These are phyloP conservation scores for Triticum turgidum DNA, from an alignment of 176 grass and related monocot genomes.

Conservation along the genomic window DNA sequence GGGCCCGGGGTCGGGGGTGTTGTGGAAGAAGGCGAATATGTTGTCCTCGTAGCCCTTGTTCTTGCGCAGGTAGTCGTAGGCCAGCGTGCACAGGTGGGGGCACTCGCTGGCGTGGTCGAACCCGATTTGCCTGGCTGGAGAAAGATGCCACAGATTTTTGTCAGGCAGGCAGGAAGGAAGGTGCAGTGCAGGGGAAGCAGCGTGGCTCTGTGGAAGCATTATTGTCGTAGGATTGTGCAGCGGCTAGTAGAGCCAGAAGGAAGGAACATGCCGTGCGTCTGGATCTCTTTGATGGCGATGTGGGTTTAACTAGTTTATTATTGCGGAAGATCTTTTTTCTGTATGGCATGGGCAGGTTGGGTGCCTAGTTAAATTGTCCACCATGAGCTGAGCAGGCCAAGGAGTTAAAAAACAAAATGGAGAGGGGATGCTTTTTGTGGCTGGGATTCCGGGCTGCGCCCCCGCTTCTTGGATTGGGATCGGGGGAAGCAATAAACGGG, in stretches of 20 bases:
- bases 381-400: too few species aligned
- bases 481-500: neutral
- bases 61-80: slow-evolving; percentile 73
- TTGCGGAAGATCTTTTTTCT: neutral
- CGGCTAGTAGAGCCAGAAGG: neutral
- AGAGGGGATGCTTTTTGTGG: slow-evolving; percentile 4
- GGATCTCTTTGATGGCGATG: slow-evolving; percentile 16
- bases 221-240: neutral
- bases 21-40: slow-evolving; percentile 73
- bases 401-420: neutral
- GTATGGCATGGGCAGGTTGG: neutral
- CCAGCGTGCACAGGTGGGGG: slow-evolving; percentile 68
- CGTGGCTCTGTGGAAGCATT: neutral
- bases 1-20: slow-evolving; percentile 38
- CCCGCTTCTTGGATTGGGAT: slow-evolving; percentile 35
- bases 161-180: neutral
- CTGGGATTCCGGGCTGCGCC: slow-evolving; percentile 9
- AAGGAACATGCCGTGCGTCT: slow-evolving; percentile 27
- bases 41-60: slow-evolving; percentile 72
- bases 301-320: neutral
- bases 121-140: slow-evolving; percentile 78
- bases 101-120: slow-evolving; percentile 65
- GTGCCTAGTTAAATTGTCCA: too few species aligned
- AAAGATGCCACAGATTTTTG: neutral
- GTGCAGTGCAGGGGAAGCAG: slow-evolving; percentile 2